phyloP scores from a whole-genome alignment of 192 early-diverging fungal genomes.

The Hyaloraphidium curvatum region DNA sequence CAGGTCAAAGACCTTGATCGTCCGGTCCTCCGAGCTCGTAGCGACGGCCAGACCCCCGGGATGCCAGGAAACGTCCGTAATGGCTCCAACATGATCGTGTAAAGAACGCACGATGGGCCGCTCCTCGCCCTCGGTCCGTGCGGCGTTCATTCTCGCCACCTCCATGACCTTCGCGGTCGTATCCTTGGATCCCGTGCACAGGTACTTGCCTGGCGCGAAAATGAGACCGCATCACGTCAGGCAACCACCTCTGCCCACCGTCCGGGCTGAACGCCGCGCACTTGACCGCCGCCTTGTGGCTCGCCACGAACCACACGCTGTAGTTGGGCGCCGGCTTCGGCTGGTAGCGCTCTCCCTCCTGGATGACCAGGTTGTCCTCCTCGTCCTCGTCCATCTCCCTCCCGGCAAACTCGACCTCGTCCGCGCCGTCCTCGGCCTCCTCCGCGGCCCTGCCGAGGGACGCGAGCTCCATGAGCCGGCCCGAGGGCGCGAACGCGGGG shows the following conservation, averaged over 20 bases:
- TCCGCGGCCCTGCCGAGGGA: conserved; percentile 6
- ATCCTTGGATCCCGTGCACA: conserved; percentile 78
- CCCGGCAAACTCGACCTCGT: conserved; percentile 6
- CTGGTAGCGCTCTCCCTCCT: neutral
- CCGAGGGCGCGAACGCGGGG: conserved; percentile 9
- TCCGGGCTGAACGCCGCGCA: conserved; percentile 40
- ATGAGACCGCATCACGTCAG: neutral
- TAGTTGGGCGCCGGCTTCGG: conserved; percentile 26
- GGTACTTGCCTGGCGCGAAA: conserved; percentile 42
- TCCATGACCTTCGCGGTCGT: conserved; percentile 80
- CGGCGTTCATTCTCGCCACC: conserved; percentile 49
- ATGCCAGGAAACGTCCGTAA: conserved; percentile 77
- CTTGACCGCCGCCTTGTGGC: conserved; percentile 52
- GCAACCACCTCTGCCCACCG: conserved; percentile 19
- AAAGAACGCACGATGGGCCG: conserved; percentile 77
- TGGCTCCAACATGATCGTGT: conserved; percentile 62
- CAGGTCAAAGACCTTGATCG: conserved; percentile 80
- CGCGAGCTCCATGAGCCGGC: conserved; percentile 14
- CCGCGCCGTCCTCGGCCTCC: neutral
- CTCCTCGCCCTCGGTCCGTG: conserved; percentile 38
- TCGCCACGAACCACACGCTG: conserved; percentile 47
- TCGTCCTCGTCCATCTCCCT: conserved; percentile 8
- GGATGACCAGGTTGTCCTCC: conserved; percentile 3
- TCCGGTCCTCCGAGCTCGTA: conserved; percentile 62
- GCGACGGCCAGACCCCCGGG: conserved; percentile 82